Conservation (phyloP, 768 basidiomycete species). For the Grammothele lineata region DNA sequence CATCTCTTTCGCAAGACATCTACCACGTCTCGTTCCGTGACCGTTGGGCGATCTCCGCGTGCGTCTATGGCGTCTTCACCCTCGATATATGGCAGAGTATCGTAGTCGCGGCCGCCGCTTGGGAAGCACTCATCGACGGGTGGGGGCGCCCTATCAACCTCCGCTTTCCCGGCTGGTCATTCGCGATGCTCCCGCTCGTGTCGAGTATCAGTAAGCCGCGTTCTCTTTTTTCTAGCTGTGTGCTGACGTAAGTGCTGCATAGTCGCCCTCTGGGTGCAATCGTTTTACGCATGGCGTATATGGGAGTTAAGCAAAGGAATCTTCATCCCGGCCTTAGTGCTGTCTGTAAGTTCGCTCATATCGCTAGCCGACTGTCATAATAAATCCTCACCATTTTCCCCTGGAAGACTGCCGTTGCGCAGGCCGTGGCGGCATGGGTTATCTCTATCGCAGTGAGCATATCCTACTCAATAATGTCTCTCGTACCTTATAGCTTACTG, state of each 20-base stretch:
- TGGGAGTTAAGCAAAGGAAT: neutral
- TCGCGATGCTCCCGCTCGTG: neutral
- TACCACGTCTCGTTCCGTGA: neutral
- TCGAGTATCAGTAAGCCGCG: neutral
- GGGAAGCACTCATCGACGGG: neutral
- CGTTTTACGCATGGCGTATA: neutral
- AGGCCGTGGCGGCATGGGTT: neutral
- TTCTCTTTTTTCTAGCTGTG: too few relatives aligned
- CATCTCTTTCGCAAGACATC: neutral
- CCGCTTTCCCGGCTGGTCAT: neutral
- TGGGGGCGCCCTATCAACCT: neutral
- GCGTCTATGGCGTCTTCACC: neutral
- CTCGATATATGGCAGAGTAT: slow-evolving; percentile 1
- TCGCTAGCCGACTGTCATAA: too few relatives aligned
- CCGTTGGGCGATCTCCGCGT: neutral
- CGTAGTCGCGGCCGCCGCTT: neutral
- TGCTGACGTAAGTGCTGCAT: neutral
- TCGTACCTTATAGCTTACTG: neutral
- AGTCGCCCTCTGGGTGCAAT: neutral
- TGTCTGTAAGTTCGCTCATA: neutral
- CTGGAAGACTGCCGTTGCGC: neutral
- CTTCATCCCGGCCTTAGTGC: neutral
- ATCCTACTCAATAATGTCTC: too few relatives aligned
- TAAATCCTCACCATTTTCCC: too few relatives aligned
- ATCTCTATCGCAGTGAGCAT: neutral